A percentile compares a stretch with the other conserved stretches of the same genome.
phyloP scores from a whole-genome alignment of 2,329 filamentous ascomycete species.

The Apiospora arundinis region DNA sequence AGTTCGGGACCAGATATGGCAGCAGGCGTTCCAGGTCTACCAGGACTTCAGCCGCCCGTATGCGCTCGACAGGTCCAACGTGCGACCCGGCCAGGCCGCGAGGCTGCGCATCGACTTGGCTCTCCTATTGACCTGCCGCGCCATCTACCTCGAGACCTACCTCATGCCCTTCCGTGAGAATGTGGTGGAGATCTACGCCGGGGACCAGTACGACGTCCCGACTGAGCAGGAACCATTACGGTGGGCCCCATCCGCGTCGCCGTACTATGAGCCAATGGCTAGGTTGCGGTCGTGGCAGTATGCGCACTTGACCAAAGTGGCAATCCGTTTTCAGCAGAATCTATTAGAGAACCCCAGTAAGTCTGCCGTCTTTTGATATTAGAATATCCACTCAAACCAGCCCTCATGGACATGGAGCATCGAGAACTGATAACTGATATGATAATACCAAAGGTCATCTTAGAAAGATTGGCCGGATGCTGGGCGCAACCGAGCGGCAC shows the following conservation, averaged over 20 bases:
- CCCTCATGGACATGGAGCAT: background rate
- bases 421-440: background rate
- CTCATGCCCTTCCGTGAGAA: constrained; percentile 37
- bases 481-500: constrained; percentile 28
- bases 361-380: constrained; percentile 27
- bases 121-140: constrained; percentile 35
- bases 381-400: background rate
- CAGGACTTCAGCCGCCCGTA: constrained; percentile 32
- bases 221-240: constrained; percentile 26
- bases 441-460: background rate
- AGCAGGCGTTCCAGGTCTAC: constrained; percentile 32
- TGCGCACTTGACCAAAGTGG: constrained; percentile 35
- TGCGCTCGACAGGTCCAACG: constrained; percentile 25
- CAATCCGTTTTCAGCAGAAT: constrained; percentile 34
- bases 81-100: constrained; percentile 35
- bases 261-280: constrained; percentile 21
- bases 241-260: constrained; percentile 23
- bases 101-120: constrained; percentile 31
- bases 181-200: constrained; percentile 33
- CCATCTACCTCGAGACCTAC: constrained; percentile 37
- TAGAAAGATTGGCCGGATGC: background rate
- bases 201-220: constrained; percentile 30
- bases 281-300: constrained; percentile 37
- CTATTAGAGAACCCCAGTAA: constrained; percentile 31
- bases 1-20: constrained; percentile 36